Base-by-base conservation (phyloP, 108 stramenopile species). In the Pseudonitzschia pungens region DNA sequence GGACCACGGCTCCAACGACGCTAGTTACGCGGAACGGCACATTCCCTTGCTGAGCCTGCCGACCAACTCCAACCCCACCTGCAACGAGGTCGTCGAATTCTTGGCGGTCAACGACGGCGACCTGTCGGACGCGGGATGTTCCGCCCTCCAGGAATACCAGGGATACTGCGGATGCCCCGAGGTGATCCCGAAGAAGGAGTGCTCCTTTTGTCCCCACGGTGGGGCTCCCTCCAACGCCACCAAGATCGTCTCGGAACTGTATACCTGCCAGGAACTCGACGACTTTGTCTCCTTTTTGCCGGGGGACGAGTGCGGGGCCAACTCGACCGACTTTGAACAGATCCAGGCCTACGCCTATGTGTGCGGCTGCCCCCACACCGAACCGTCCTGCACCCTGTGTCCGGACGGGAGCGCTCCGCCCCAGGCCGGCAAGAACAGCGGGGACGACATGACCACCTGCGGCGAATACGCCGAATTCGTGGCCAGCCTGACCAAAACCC, bases 131-230 rank as follows among this genome's bases (percentile, higher is more conserved):
- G 24, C 42, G 20, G 40, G 50, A 15, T 77, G 76, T 42, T 16
- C 32, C 21, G 62, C 60, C 22, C 50, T 71, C 12, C 54, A 68
- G 36, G 70, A 57, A 28, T 69, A 77, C 36, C 63, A 60, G 6
- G 76, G 76, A 32, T 77, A 71, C 40, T 77, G 76, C 65, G 76
- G 76, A 15, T 77, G 76, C 33, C 45, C 42, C 1, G 51, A 12
- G 28, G 41, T 18, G 7, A 12, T 20, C 16, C 48, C 65, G 4
- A 24, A 20, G 7, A 41, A 57, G 16, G 62, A 66, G 29, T 77
- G 76, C 33, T 64, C 60, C 43, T 77, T 77, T 33, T 77, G 76
- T 57, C 76, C 76, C 1, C n/a, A 77, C 45, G 76, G 76, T 24
- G 41, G 55, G 24, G 42, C 69, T 28, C 51, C 63, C 7, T 33